A percentile compares a stretch with the other conserved stretches of the same genome.
These are phyloP conservation scores for Macadamia tetraphylla DNA, from an alignment of 164 flowering plant species.

Conservation along the genomic window DNA sequence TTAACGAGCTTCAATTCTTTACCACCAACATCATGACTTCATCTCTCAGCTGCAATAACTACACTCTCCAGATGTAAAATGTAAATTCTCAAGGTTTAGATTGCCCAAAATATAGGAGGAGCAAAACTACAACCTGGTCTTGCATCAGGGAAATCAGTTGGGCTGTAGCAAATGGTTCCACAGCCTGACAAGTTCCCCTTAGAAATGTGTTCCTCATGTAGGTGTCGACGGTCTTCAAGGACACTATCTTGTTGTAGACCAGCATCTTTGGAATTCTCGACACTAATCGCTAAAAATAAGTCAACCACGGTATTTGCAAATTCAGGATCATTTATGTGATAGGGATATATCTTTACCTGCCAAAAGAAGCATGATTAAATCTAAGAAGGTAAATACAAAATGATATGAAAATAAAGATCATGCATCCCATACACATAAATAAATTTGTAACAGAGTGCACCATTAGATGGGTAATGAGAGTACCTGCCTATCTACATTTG, in stretches of 20 bases:
- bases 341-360: conserved; percentile 64
- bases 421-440: background rate
- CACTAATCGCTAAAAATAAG: conserved; percentile 62
- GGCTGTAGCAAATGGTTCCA: conserved; percentile 31
- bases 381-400: conserved; percentile 3
- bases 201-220: conserved; percentile 18
- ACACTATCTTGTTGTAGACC: conserved; percentile 12
- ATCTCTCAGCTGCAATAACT: background rate
- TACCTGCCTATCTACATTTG: conserved; percentile 69
- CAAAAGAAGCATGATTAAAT: conserved; percentile 13
- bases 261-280: conserved; percentile 15
- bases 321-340: conserved; percentile 79
- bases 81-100: background rate
- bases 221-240: conserved; percentile 23
- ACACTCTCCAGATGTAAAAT: background rate
- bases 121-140: conserved; percentile 52
- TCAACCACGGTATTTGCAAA: conserved; percentile 72
- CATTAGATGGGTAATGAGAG: conserved; percentile 7
- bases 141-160: conserved; percentile 69
- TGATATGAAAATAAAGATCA: background rate
- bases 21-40: background rate
- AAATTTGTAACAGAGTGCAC: background rate
- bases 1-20: background rate
- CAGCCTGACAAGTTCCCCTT: conserved; percentile 9
- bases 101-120: background rate